Conservation (phyloP, 306 rosid species). For the Ceratonia siliqua region DNA sequence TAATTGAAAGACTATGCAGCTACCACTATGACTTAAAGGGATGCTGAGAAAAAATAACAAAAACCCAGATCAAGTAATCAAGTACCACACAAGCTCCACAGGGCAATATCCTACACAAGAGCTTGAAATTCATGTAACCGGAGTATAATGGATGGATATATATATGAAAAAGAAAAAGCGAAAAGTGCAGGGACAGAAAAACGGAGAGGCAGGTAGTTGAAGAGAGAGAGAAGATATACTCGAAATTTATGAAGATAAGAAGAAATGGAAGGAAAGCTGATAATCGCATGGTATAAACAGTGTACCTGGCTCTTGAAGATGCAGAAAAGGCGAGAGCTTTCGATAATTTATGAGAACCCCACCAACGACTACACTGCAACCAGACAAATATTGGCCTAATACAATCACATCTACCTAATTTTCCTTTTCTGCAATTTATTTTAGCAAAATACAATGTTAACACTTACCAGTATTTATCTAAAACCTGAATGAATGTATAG, state of each 20-base stretch:
- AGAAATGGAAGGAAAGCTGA: conserved; percentile 7
- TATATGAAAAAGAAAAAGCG: not conserved
- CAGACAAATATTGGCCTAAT: conserved; percentile 24
- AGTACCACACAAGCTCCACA: conserved; percentile 14
- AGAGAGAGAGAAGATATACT: conserved; percentile 34
- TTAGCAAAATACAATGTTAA: not conserved
- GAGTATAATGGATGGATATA: conserved; percentile 28
- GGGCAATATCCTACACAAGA: conserved; percentile 1
- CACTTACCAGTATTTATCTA: conserved; percentile 33
- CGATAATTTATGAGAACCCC: conserved; percentile 16
- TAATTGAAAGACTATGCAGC: not conserved
- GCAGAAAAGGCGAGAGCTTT: conserved; percentile 35
- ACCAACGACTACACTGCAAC: conserved; percentile 27
- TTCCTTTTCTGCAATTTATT: conserved; percentile 17
- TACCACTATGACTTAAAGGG: conserved; percentile 36
- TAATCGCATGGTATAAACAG: not conserved
- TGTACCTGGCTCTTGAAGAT: conserved; percentile 24
- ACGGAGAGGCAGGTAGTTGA: not conserved
- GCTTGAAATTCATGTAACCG: not conserved
- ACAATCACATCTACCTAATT: conserved; percentile 7
- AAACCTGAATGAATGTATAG: not conserved
- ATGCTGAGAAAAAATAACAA: conserved; percentile 26
- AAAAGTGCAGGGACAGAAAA: conserved; percentile 22
- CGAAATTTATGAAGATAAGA: conserved; percentile 35
- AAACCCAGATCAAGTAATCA: conserved; percentile 29